Conservation (phyloP, 2,329 filamentous ascomycete genomes). For the Escovopsis sp. region DNA sequence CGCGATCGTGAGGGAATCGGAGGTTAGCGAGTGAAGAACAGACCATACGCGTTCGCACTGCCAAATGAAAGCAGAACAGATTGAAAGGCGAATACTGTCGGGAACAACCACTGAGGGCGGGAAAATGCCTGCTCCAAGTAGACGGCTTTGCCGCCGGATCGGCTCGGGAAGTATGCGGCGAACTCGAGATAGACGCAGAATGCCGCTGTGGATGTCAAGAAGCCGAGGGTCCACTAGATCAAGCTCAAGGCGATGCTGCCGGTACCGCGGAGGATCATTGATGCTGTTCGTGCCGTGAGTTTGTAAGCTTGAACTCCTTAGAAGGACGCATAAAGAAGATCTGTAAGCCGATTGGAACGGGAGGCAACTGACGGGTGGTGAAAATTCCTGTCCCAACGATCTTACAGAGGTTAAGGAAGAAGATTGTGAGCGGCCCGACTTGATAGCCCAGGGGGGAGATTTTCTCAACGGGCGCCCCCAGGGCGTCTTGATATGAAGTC, state of each 20-base stretch:
- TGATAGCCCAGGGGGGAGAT: slow-evolving; percentile 44
- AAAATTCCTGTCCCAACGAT: slow-evolving; percentile 53
- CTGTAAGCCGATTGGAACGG: not conserved
- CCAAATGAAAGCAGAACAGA: slow-evolving; percentile 50
- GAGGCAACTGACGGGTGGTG: slow-evolving; percentile 39
- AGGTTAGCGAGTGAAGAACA: slow-evolving; percentile 8
- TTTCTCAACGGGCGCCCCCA: slow-evolving; percentile 45
- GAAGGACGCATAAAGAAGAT: not conserved
- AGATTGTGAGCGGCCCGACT: slow-evolving; percentile 39
- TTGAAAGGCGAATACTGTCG: slow-evolving; percentile 49
- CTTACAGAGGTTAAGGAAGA: slow-evolving; percentile 46
- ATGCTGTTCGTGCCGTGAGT: slow-evolving; percentile 24
- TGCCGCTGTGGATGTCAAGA: slow-evolving; percentile 39
- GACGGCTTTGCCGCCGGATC: slow-evolving; percentile 50
- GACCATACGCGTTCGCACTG: slow-evolving; percentile 45
- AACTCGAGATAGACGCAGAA: slow-evolving; percentile 49
- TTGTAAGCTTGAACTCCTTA: too few relatives aligned
- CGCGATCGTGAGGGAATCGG: not conserved
- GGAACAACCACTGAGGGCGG: slow-evolving; percentile 48
- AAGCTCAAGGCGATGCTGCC: slow-evolving; percentile 48
- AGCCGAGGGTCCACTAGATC: slow-evolving; percentile 51
- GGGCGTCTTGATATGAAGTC: slow-evolving; percentile 43
- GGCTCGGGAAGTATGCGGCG: slow-evolving; percentile 50
- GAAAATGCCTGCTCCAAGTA: slow-evolving; percentile 56
- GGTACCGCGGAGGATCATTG: slow-evolving; percentile 40